Conservation (phyloP, 208 protist species). For the Leishmania tarentolae region DNA sequence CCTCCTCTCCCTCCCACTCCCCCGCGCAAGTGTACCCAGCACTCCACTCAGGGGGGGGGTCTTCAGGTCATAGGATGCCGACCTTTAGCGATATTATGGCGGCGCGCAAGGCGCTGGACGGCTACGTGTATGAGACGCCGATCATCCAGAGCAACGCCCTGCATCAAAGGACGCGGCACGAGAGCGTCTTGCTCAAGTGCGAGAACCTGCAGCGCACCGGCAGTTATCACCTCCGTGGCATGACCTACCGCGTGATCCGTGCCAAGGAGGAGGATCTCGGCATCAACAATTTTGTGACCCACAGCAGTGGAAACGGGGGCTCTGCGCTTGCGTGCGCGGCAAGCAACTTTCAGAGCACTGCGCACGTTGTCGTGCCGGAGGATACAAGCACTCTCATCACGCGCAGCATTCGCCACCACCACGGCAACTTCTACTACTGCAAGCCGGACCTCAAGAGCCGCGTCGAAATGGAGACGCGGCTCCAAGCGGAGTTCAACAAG, state of each 20-base stretch:
- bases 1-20: no score
- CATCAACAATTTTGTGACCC: constrained; percentile 84
- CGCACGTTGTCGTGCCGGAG: constrained; percentile 90
- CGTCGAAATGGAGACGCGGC: constrained; percentile 30
- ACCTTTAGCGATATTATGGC: constrained; percentile 69
- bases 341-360: constrained; percentile 69
- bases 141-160: constrained; percentile 67
- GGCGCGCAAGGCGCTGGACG: constrained; percentile 55
- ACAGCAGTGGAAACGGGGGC: constrained; percentile 92
- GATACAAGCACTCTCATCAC: constrained; percentile 79
- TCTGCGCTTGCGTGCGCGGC: constrained; percentile 91
- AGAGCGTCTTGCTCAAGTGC: constrained; percentile 73
- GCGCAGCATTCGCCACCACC: constrained; percentile 61
- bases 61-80: background rate
- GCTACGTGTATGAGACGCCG: constrained; percentile 76
- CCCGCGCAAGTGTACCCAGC: background rate
- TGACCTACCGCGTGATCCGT: constrained; percentile 74
- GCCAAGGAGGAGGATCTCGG: constrained; percentile 66
- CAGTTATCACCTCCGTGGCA: constrained; percentile 71
- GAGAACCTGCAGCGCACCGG: constrained; percentile 84
- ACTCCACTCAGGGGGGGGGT: background rate
- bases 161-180: constrained; percentile 43
- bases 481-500: constrained; percentile 52
- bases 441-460: constrained; percentile 58
- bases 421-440: constrained; percentile 50